Evolutionary conservation across 2,329 filamentous ascomycete genomes (phyloP), one percentile per base, ranked within the genome.

Genomic region (Pestalotiopsis sp.): DNA sequence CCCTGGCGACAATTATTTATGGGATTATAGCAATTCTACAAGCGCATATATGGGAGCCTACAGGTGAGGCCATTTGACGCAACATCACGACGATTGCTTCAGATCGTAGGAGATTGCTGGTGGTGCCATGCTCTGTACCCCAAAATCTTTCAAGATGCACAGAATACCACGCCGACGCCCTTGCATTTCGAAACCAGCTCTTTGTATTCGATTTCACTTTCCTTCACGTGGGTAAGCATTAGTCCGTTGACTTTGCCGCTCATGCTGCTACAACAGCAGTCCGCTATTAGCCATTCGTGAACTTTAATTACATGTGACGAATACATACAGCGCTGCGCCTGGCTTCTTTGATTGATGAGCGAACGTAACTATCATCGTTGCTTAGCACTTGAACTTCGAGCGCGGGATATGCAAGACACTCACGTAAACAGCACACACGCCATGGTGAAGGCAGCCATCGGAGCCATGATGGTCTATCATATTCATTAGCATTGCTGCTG

Each of bases 381-480:
- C 9, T 45, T 13, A 56, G 41, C n/a, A 36, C 27, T 25, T 13
- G 2, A 25, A 36, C 12, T 14, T n/a, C 31, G 23, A 38, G 14
- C 14, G 20, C n/a, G 11, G 11, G 38, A 49, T n/a, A 20, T 6
- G 3, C 7, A 31, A 31, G 4, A 1, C 6, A 23, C 66, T 31
- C 12, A 68, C 67, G 67, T 67, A 41, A 69, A 65, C 25, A 69
- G 58, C 3, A 69, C 31, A 41, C 66, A 67, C 3, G 68, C 68
- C 68, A 69, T 69, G 7, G 68, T 69, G 49, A 69, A 69, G 13
- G 68, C 68, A 2, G 68, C 68, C 56, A 69, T 27, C 14, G 68
- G 68, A 39, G 68, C 68, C 58, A 66, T 67, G 5, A 69, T 52
- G 63, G 66, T 69, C 66, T 69, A 45, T 31, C 52, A 13, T 11